Conservation (phyloP, 2,329 filamentous ascomycete genomes). For the Colletotrichum spinosum region DNA sequence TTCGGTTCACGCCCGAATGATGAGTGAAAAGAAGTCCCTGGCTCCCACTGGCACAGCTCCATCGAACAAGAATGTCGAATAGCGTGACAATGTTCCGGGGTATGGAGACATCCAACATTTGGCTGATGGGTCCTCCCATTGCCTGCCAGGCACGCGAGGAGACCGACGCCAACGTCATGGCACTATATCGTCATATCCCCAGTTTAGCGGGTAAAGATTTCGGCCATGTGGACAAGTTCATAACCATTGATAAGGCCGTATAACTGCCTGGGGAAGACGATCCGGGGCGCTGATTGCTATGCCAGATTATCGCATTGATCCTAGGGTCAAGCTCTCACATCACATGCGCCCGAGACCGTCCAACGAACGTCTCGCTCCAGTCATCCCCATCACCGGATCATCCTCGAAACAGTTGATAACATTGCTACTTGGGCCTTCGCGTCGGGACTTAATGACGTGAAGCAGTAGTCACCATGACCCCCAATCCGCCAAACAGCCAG, state of each 20-base stretch:
- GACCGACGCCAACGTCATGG: constrained; percentile 8
- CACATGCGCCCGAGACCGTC: background rate
- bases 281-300: background rate
- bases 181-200: constrained; percentile 26
- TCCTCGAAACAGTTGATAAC: too few relatives aligned
- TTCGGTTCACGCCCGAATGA: background rate
- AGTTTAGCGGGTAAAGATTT: constrained; percentile 6
- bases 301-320: background rate
- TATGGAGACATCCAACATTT: too few relatives aligned
- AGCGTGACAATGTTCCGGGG: background rate
- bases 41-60: constrained; percentile 4
- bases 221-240: background rate
- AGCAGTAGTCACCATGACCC: constrained; percentile 6
- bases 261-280: background rate
- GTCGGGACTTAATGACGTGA: background rate
- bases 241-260: constrained; percentile 11
- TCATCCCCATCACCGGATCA: background rate
- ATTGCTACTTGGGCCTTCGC: background rate
- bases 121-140: background rate
- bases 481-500: background rate
- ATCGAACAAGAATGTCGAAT: background rate
- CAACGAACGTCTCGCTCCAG: background rate
- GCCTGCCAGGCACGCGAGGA: background rate
- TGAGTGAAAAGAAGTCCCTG: background rate
- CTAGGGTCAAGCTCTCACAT: background rate